phyloP scores from a whole-genome alignment of 2,329 filamentous ascomycete genomes.

The Lasiodiplodia hormozganensis region DNA sequence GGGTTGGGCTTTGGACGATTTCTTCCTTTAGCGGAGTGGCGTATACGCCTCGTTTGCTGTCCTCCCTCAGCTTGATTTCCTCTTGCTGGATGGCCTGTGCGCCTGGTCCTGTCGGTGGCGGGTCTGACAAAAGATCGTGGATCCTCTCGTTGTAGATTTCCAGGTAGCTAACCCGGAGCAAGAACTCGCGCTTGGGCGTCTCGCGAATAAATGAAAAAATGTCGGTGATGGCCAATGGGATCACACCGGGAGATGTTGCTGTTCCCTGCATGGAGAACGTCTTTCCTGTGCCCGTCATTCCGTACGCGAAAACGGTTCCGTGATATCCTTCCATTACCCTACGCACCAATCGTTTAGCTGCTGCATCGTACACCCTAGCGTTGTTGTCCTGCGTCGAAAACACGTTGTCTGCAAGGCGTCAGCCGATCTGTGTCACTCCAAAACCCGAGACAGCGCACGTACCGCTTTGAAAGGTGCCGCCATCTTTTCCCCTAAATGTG shows the following conservation, averaged over 20 bases:
- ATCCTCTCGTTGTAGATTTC: constrained; percentile 99
- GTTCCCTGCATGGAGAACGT: constrained; percentile 99
- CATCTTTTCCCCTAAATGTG: constrained; percentile 84
- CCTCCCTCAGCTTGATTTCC: constrained; percentile 96
- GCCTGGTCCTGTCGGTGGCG: constrained; percentile 62
- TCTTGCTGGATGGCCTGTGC: constrained; percentile 67
- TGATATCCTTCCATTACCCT: constrained; percentile 99
- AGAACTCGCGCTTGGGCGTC: constrained; percentile 90
- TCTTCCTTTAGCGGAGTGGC: constrained; percentile 96
- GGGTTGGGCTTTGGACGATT: constrained; percentile 97
- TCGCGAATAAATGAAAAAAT: constrained; percentile 99
- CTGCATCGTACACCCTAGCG: constrained; percentile 90
- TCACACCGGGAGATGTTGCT: constrained; percentile 92
- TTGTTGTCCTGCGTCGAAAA: constrained; percentile 96
- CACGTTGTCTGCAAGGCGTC: constrained; percentile 78
- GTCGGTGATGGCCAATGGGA: constrained; percentile 95
- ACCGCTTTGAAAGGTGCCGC: constrained; percentile 93
- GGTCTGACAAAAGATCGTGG: constrained; percentile 85
- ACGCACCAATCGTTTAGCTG: constrained; percentile 90
- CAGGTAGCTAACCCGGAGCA: constrained; percentile 94
- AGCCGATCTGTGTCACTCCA: constrained; percentile 7
- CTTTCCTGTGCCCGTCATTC: constrained; percentile 98
- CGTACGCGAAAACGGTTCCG: constrained; percentile 97
- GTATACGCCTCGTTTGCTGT: constrained; percentile 95
- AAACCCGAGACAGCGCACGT: constrained; percentile 44